A percentile compares a stretch with the other conserved stretches of the same genome.
Conservation (phyloP, 768 basidiomycete genomes). For the Postia placenta region DNA sequence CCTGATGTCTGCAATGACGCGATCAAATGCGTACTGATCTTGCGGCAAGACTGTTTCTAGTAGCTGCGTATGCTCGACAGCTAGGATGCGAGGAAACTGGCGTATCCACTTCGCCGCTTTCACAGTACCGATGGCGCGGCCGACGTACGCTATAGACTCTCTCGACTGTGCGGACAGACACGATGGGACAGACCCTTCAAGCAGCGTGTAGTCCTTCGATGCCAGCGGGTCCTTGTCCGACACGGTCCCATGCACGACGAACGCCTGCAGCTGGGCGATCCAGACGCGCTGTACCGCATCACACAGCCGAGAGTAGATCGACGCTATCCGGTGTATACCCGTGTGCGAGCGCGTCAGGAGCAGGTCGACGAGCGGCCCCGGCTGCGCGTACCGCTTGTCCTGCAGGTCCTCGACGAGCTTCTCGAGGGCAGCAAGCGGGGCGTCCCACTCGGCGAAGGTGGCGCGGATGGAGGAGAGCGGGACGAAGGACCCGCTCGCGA, state of each 20-base stretch:
- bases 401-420: constrained; percentile 60
- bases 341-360: constrained; percentile 66
- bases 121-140: constrained; percentile 80
- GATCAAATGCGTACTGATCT: constrained; percentile 72
- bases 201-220: constrained; percentile 49
- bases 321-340: constrained; percentile 70
- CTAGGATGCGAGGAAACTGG: constrained; percentile 64
- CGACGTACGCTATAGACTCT: constrained; percentile 83
- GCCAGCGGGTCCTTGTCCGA: constrained; percentile 58
- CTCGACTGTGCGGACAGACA: constrained; percentile 67
- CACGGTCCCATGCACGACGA: constrained; percentile 75
- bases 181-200: constrained; percentile 65
- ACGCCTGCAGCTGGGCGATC: constrained; percentile 77
- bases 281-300: constrained; percentile 76
- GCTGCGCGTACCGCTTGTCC: constrained; percentile 48
- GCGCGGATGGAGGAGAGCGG: constrained; percentile 82
- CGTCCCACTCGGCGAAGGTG: constrained; percentile 83
- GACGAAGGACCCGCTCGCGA: constrained; percentile 78
- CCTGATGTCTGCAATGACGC: constrained; percentile 66
- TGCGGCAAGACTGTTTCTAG: constrained; percentile 66
- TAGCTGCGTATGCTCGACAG: constrained; percentile 57
- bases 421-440: constrained; percentile 69
- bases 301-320: constrained; percentile 67
- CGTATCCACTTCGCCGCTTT: constrained; percentile 74
- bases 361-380: constrained; percentile 79